A percentile compares a stretch with the other conserved stretches of the same genome.
These are phyloP conservation scores for Eucalyptus tenuipes DNA, from an alignment of 345 rosid species.

Conservation along the genomic window DNA sequence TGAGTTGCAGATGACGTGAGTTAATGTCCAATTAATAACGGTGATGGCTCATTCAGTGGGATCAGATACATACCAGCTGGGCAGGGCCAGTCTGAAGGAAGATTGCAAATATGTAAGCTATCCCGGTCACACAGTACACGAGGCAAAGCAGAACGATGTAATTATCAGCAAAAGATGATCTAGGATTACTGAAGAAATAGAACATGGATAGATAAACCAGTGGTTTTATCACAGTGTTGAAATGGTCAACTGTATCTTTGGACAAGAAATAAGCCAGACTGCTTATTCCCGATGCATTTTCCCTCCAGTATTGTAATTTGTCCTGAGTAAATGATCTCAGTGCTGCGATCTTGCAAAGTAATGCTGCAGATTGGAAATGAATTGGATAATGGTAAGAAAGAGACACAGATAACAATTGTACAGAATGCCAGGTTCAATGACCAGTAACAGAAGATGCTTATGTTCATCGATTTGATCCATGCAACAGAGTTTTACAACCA, in stretches of 20 bases:
- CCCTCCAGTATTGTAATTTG: slow-evolving; percentile 69
- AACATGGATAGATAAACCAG: slow-evolving; percentile 78
- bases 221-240: slow-evolving; percentile 63
- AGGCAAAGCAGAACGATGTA: slow-evolving; percentile 56
- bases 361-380: slow-evolving; percentile 34
- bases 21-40: neutral
- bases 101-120: slow-evolving; percentile 76
- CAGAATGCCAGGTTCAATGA: neutral
- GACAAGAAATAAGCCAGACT: slow-evolving; percentile 76
- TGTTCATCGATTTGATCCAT: neutral
- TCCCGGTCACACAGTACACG: slow-evolving; percentile 81
- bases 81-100: slow-evolving; percentile 57
- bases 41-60: neutral
- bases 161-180: slow-evolving; percentile 68
- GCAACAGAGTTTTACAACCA: neutral
- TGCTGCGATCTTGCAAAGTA: slow-evolving; percentile 71
- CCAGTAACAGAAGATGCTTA: neutral
- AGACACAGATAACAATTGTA: neutral
- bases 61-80: slow-evolving; percentile 45
- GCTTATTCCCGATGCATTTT: slow-evolving; percentile 69
- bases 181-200: slow-evolving; percentile 88
- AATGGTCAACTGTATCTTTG: slow-evolving; percentile 67
- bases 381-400: neutral
- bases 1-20: neutral
- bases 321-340: slow-evolving; percentile 67